Percentiles rank a stretch among this genome's conserved stretches.
Evolutionary conservation across 192 early-diverging fungal species (phyloP).

Genomic region (Linnemannia hyalina): DNA sequence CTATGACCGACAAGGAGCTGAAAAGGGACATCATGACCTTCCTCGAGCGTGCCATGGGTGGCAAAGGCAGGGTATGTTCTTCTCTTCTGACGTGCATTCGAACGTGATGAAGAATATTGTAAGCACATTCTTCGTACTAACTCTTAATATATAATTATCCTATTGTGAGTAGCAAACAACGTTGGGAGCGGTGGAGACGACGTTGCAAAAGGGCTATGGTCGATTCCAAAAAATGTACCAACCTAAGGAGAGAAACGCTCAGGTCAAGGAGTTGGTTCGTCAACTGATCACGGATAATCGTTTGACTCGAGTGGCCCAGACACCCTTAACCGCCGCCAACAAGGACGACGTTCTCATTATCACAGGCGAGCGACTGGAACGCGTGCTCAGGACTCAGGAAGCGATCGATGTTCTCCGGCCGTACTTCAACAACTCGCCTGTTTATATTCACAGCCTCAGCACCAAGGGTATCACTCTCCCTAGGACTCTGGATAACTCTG

Average conservation of each 20-base stretch:
- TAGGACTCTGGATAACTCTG: neutral
- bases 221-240: slow-evolving; percentile 42
- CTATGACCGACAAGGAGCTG: slow-evolving; percentile 35
- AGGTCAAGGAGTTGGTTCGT: neutral
- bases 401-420: slow-evolving; percentile 12
- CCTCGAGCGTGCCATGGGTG: neutral
- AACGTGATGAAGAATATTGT: neutral
- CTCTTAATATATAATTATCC: neutral
- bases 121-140: neutral
- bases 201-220: slow-evolving; percentile 8
- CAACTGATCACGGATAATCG: slow-evolving; percentile 7
- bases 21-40: slow-evolving; percentile 20
- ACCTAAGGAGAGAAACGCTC: slow-evolving; percentile 12
- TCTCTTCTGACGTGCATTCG: neutral
- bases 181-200: neutral
- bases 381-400: slow-evolving; percentile 12
- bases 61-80: slow-evolving; percentile 16
- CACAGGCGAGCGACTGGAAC: neutral
- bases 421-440: neutral
- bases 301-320: neutral
- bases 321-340: neutral
- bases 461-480: slow-evolving; percentile 1
- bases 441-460: neutral
- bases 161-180: slow-evolving; percentile 11
- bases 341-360: slow-evolving; percentile 7